Conservation (phyloP, 768 basidiomycete genomes). For the Suillus decipiens region DNA sequence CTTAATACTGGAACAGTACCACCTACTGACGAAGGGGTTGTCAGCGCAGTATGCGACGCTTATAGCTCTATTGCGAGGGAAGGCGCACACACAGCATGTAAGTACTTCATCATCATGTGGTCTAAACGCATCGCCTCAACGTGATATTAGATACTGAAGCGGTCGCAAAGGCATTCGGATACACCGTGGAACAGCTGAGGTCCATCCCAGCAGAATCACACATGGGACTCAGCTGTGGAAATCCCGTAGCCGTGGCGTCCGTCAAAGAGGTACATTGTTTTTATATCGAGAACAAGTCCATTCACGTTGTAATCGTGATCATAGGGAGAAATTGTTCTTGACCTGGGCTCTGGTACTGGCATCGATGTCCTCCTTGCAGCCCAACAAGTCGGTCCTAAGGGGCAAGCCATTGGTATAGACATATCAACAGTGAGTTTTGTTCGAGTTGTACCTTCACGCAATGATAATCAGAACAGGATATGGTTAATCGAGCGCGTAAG, state of each 20-base stretch:
- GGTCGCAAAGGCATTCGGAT: constrained; percentile 50
- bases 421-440: constrained; percentile 42
- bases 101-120: constrained; percentile 5
- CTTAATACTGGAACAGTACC: not conserved
- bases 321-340: constrained; percentile 57
- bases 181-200: constrained; percentile 43
- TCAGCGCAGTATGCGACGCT: constrained; percentile 10
- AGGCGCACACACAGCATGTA: constrained; percentile 15
- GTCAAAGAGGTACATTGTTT: constrained; percentile 43
- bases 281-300: not conserved
- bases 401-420: constrained; percentile 57
- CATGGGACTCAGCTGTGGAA: constrained; percentile 57
- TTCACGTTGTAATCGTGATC: not conserved
- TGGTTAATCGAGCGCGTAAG: constrained; percentile 48
- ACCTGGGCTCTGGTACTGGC: constrained; percentile 60
- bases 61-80: constrained; percentile 8
- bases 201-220: constrained; percentile 45
- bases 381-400: constrained; percentile 46
- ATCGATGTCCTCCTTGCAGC: constrained; percentile 58
- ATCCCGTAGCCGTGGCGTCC: constrained; percentile 47
- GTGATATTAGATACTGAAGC: constrained; percentile 29
- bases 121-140: not conserved
- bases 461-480: constrained; percentile 39
- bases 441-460: not conserved
- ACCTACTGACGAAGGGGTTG: constrained; percentile 3